These are phyloP conservation scores for Wilcoxina mikolae DNA, from an alignment of 495 filamentous ascomycete species.

Conservation along the genomic window DNA sequence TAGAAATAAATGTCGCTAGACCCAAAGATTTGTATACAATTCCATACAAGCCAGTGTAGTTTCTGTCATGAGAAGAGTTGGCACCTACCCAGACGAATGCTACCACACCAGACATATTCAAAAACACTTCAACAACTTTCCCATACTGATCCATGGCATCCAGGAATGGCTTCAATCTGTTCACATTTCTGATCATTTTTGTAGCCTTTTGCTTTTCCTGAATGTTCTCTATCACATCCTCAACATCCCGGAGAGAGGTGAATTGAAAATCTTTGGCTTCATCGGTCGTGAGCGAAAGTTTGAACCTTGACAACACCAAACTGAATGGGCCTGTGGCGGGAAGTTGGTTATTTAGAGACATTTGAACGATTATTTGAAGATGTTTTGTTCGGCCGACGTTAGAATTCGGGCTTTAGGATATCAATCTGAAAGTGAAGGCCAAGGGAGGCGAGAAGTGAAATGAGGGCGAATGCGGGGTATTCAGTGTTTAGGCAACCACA, in stretches of 20 bases:
- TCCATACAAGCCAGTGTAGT: neutral
- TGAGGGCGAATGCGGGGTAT: too few species aligned
- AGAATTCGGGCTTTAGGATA: too few species aligned
- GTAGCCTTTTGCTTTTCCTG: slow-evolving; percentile 28
- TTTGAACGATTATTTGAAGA: neutral
- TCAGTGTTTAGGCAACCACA: too few species aligned
- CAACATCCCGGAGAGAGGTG: slow-evolving; percentile 24
- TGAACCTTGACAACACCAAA: slow-evolving; percentile 25
- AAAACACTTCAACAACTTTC: slow-evolving; percentile 32
- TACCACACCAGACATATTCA: slow-evolving; percentile 28
- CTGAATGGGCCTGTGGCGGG: slow-evolving; percentile 9
- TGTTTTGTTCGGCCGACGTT: too few species aligned
- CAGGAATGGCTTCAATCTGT: slow-evolving; percentile 31
- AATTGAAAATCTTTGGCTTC: slow-evolving; percentile 26
- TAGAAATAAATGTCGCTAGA: neutral
- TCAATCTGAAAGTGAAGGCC: too few species aligned
- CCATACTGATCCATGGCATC: slow-evolving; percentile 33
- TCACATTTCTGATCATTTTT: slow-evolving; percentile 31
- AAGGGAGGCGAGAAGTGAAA: too few species aligned
- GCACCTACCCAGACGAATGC: slow-evolving; percentile 32
- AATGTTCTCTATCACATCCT: slow-evolving; percentile 27
- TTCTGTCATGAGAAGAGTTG: too few species aligned
- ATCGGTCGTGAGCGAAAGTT: slow-evolving; percentile 14
- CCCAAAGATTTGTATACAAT: neutral
- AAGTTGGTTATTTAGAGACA: neutral